Percentiles rank a stretch among this genome's conserved stretches.
Conservation (phyloP, 768 basidiomycete genomes). For the Pisolithus orientalis region DNA sequence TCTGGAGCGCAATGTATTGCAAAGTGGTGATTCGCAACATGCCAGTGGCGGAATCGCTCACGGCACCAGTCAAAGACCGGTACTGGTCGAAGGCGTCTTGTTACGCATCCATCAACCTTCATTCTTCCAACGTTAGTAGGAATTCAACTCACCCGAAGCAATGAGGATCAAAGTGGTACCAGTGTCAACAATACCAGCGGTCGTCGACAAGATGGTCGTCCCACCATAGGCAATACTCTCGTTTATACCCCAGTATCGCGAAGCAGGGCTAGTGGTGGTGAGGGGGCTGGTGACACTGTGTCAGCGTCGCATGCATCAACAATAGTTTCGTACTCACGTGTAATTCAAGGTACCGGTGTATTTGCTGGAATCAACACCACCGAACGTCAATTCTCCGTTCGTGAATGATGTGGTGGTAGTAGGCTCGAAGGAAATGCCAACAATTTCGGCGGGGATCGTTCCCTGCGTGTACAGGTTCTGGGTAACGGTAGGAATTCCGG, state of each 20-base stretch:
- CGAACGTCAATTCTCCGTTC: constrained; percentile 17
- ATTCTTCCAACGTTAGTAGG: neutral
- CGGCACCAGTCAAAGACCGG: constrained; percentile 38
- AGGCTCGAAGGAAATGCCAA: neutral
- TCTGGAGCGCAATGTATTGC: constrained; percentile 48
- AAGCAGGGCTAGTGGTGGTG: constrained; percentile 41
- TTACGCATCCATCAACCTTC: neutral
- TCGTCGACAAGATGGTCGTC: constrained; percentile 37
- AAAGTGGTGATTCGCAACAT: constrained; percentile 45
- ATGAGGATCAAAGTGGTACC: constrained; percentile 49
- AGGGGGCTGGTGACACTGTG: constrained; percentile 31
- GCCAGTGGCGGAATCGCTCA: constrained; percentile 30
- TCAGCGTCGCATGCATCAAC: neutral
- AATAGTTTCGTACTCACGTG: constrained; percentile 23
- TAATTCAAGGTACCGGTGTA: constrained; percentile 38
- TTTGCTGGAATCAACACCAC: constrained; percentile 40
- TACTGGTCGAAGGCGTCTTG: constrained; percentile 39
- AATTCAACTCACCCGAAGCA: constrained; percentile 29
- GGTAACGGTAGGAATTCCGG: constrained; percentile 21
- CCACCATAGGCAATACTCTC: constrained; percentile 47
- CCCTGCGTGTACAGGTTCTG: neutral
- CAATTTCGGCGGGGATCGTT: neutral
- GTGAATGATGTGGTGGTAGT: neutral
- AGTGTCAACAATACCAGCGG: constrained; percentile 58
- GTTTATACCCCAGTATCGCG: constrained; percentile 54